phyloP scores from a whole-genome alignment of 176 grass and related monocot species.

The Elaeis guineensis region DNA sequence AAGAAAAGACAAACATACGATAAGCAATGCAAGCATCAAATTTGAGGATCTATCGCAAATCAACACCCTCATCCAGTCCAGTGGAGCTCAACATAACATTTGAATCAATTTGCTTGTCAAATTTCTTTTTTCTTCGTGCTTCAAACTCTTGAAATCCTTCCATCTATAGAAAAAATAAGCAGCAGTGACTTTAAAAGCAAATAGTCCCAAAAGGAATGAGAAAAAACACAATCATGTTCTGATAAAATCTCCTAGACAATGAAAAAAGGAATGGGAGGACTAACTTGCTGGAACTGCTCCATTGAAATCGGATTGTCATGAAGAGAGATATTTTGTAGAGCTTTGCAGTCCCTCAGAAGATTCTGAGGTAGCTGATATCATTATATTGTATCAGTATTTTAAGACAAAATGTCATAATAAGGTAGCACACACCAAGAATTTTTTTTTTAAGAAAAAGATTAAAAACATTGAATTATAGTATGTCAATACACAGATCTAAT shows the following conservation, averaged over 20 bases:
- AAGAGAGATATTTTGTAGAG: constrained; percentile 76
- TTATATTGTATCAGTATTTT: constrained; percentile 1
- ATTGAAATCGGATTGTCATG: constrained; percentile 78
- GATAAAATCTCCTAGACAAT: too few relatives aligned
- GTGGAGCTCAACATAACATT: constrained; percentile 90
- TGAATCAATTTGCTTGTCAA: constrained; percentile 91
- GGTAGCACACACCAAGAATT: too few relatives aligned
- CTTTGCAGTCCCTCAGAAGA: constrained; percentile 71
- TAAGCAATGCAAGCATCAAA: too few relatives aligned
- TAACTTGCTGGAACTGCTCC: constrained; percentile 75
- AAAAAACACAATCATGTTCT: too few relatives aligned
- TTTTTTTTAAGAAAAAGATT: too few relatives aligned
- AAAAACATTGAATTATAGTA: too few relatives aligned
- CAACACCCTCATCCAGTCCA: constrained; percentile 72
- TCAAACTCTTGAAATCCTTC: constrained; percentile 80
- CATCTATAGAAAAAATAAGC: constrained; percentile 43
- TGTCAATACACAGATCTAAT: too few relatives aligned
- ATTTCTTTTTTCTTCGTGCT: constrained; percentile 72
- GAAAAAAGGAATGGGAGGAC: constrained; percentile 2
- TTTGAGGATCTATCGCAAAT: constrained; percentile 28
- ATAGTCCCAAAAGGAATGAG: too few relatives aligned
- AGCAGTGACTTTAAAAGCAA: too few relatives aligned
- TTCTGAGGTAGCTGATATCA: constrained; percentile 62
- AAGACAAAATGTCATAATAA: neutral
- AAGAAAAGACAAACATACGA: too few relatives aligned